Percentiles rank a stretch among this genome's conserved stretches.
phyloP scores from a whole-genome alignment of 192 early-diverging fungal species.

The Coemansia erecta region DNA sequence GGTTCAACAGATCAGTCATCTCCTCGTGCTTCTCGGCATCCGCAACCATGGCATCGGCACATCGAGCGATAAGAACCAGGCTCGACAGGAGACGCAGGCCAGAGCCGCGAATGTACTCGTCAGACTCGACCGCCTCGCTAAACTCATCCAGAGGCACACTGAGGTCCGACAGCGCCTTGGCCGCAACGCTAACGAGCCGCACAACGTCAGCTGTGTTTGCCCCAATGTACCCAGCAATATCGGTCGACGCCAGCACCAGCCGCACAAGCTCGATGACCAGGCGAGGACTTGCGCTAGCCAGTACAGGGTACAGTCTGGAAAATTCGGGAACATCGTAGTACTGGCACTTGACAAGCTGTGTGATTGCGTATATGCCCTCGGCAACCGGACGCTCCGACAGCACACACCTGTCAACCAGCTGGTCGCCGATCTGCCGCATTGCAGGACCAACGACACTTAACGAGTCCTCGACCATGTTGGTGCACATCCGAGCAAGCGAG shows the following conservation, averaged over 20 bases:
- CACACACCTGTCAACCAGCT: conserved; percentile 23
- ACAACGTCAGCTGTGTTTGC: conserved; percentile 13
- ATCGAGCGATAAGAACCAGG: conserved; percentile 21
- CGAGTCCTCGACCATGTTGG: neutral
- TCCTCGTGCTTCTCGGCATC: conserved; percentile 13
- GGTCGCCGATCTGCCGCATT: conserved; percentile 30
- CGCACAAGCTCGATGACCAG: conserved; percentile 18
- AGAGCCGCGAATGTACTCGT: conserved; percentile 28
- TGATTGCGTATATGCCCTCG: conserved; percentile 19
- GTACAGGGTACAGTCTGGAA: conserved; percentile 17
- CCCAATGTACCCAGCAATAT: conserved; percentile 3
- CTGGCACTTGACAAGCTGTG: conserved; percentile 16
- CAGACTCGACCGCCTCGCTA: conserved; percentile 14
- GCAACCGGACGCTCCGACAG: conserved; percentile 24
- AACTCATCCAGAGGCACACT: conserved; percentile 17
- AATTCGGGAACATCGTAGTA: conserved; percentile 12
- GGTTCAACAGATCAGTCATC: conserved; percentile 17
- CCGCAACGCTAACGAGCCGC: conserved; percentile 11
- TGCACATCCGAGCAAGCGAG: conserved; percentile 11
- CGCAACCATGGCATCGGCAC: conserved; percentile 16
- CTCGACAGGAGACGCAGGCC: conserved; percentile 26
- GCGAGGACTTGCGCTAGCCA: conserved; percentile 24
- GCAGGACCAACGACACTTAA: conserved; percentile 9
- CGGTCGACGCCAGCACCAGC: conserved; percentile 12
- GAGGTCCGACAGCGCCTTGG: conserved; percentile 19